Conservation (phyloP, 805 yeast genomes). For the Kluyveromyces nonfermentans region DNA sequence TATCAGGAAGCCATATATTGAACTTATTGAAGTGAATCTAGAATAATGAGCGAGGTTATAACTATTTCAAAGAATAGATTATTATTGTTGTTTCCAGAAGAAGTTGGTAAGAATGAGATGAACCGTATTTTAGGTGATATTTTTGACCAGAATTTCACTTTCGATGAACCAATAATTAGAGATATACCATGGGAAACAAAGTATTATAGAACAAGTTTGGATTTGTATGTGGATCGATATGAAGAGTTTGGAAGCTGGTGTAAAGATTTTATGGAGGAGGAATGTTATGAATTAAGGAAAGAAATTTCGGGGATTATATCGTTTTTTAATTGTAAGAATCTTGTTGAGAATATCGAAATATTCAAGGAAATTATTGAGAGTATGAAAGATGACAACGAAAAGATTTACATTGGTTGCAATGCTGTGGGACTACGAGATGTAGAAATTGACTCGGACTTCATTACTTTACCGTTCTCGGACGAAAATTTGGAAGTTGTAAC, state of each 20-base stretch:
- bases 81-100: background rate
- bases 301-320: conserved; percentile 39
- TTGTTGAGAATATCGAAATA: background rate
- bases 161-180: conserved; percentile 12
- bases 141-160: conserved; percentile 2
- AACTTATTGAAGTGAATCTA: too few species aligned
- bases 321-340: conserved; percentile 19
- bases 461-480: conserved; percentile 5
- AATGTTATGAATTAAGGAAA: conserved; percentile 33
- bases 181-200: conserved; percentile 22
- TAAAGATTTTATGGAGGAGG: conserved; percentile 31
- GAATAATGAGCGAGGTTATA: too few species aligned
- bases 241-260: conserved; percentile 28
- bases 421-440: background rate
- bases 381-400: background rate
- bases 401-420: background rate
- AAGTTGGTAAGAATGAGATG: background rate
- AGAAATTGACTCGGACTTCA: background rate
- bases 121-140: background rate
- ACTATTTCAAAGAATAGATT: background rate
- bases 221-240: conserved; percentile 25
- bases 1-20: too few species aligned
- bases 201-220: conserved; percentile 25
- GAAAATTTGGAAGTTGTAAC: conserved; percentile 35
- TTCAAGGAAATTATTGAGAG: background rate